These are phyloP conservation scores for Lactuca saligna DNA, from an alignment of 129 eudicot genomes.

Conservation along the genomic window DNA sequence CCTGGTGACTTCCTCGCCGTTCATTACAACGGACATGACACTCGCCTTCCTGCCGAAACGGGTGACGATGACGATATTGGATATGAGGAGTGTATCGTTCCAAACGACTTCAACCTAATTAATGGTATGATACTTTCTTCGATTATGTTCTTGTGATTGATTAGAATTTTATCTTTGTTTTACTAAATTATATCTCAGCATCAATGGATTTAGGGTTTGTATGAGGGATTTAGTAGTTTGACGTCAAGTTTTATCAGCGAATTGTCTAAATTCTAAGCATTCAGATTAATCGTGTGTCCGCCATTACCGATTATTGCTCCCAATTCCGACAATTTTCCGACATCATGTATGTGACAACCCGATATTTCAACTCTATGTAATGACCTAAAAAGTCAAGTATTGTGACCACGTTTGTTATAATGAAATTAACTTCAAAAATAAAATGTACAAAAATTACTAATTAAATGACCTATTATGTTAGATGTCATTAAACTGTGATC, in stretches of 20 bases:
- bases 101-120: conserved; percentile 78
- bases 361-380: too few species aligned
- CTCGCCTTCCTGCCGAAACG: conserved; percentile 86
- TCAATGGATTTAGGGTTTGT: conserved; percentile 5
- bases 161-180: neutral
- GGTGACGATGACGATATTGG: conserved; percentile 93
- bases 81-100: conserved; percentile 95
- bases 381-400: too few species aligned
- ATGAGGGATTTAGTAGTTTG: conserved; percentile 4
- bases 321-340: too few species aligned
- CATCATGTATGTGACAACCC: too few species aligned
- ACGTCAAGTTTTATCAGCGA: neutral
- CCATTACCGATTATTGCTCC: too few species aligned
- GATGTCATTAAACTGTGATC: too few species aligned
- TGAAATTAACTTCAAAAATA: too few species aligned
- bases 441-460: too few species aligned
- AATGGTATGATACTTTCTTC: conserved; percentile 39
- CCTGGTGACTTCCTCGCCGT: conserved; percentile 68
- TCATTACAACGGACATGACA: conserved; percentile 93
- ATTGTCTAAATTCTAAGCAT: conserved; percentile 1
- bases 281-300: neutral
- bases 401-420: too few species aligned
- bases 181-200: neutral
- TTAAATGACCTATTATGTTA: too few species aligned
- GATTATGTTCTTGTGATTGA: neutral